Base-by-base conservation (phyloP, 176 grass and related monocot species). In the Microstegium vimineum region DNA sequence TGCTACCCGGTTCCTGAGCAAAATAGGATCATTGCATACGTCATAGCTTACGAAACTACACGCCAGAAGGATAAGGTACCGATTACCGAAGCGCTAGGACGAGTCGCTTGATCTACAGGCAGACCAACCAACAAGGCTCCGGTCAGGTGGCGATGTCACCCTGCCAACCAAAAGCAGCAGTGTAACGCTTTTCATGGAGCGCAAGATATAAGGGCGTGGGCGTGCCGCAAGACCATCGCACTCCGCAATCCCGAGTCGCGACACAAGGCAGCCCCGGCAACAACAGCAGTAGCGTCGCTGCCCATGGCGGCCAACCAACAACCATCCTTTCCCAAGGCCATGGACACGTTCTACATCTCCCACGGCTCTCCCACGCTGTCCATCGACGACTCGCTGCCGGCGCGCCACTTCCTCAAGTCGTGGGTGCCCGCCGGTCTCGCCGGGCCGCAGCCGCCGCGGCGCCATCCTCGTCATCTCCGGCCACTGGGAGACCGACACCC, bases 291-390 rank as follows among this genome's bases (percentile, higher is more conserved):
- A 26, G 57, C 57, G 23, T 9, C 23, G 5, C 57, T 61, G n/a
- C 42, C 57, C 57, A 23, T 32, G 62, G 6, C 30, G 15, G 30
- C 35, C 35, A 6, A 6, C 1, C 42, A 45, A 0, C 30, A 18
- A 34, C 62, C 14, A 65, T 65, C 7, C 7, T 8, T 3, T 23
- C 52, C 52, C 14, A 57, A 57, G 47, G 28, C 56, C 47, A 90
- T 93, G 88, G 91, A 90, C 43, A 94, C 91, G 8, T 94, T 92
- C 85, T 97, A 74, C 87, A 7, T 97, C 12, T 97, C 94, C 0
- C 94, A 97, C 74, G 94, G 94, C 13, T 90, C 94, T 47, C 94
- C 94, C 17, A 86, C 68, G 47, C 85, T 97, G 7, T 82, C 91
- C 69, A 92, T 92, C 72, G 94, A 94, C 87, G 92, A 97, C 0